Percentiles rank a stretch among this genome's conserved stretches.
Conservation (phyloP, 768 basidiomycete genomes). For the Serpula lacrymans region DNA sequence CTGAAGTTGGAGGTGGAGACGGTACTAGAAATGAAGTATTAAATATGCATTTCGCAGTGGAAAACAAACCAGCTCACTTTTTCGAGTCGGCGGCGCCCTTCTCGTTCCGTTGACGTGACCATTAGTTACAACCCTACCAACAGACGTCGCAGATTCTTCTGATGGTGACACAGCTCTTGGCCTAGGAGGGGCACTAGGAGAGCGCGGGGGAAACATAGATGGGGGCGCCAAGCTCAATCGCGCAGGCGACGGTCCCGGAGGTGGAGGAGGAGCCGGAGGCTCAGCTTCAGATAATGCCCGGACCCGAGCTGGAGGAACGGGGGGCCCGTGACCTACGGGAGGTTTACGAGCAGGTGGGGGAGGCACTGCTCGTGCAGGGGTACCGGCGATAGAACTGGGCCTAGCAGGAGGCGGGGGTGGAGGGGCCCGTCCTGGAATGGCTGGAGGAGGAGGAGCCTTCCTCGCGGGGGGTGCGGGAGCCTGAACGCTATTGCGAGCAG, state of each 20-base stretch:
- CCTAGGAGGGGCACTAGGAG: slow-evolving; percentile 16
- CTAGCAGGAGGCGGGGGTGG: slow-evolving; percentile 47
- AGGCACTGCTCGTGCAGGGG: slow-evolving; percentile 31
- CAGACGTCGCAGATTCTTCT: slow-evolving; percentile 12
- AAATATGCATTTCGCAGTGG: slow-evolving; percentile 9
- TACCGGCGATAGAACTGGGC: slow-evolving; percentile 30
- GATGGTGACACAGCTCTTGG: slow-evolving; percentile 20
- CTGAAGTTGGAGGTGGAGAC: slow-evolving; percentile 59
- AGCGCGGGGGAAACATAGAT: slow-evolving; percentile 5
- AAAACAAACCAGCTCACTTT: slow-evolving; percentile 42
- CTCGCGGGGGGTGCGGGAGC: slow-evolving; percentile 25
- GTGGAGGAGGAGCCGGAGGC: slow-evolving; percentile 30
- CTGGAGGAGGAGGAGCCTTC: slow-evolving; percentile 34
- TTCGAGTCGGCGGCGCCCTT: slow-evolving; percentile 38
- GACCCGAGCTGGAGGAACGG: slow-evolving; percentile 34
- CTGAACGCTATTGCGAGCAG: slow-evolving; percentile 19
- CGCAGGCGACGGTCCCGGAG: slow-evolving; percentile 25
- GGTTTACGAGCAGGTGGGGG: slow-evolving; percentile 40
- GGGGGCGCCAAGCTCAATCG: slow-evolving; percentile 21
- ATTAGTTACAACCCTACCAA: slow-evolving; percentile 10
- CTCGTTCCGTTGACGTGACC: slow-evolving; percentile 27
- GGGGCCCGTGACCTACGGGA: slow-evolving; percentile 21
- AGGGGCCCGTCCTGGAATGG: slow-evolving; percentile 33
- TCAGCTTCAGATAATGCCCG: slow-evolving; percentile 44
- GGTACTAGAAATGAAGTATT: slow-evolving; percentile 36